Percentiles rank a stretch among this genome's conserved stretches.
These are phyloP conservation scores for Citrus glauca DNA, from an alignment of 345 rosid genomes.

Conservation along the genomic window DNA sequence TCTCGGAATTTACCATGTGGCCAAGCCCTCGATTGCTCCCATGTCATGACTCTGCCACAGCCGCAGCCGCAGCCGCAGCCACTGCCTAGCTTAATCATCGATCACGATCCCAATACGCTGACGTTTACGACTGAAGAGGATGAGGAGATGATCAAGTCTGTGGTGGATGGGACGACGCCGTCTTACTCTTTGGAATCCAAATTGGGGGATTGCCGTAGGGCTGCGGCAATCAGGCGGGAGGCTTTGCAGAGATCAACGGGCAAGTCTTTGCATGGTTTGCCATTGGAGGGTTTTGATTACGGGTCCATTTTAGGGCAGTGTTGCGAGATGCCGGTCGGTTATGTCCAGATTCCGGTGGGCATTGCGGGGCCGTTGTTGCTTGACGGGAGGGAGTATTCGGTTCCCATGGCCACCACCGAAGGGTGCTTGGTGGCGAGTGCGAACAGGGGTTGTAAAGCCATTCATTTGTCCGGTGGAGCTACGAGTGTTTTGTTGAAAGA, in stretches of 20 bases:
- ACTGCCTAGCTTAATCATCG: constrained; percentile 10
- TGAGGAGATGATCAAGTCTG: constrained; percentile 46
- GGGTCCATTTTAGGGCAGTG: constrained; percentile 69
- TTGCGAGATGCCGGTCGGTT: constrained; percentile 78
- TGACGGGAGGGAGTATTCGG: constrained; percentile 50
- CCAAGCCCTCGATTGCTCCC: constrained; percentile 42
- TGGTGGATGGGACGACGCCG: constrained; percentile 46
- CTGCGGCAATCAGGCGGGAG: constrained; percentile 56
- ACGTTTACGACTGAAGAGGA: constrained; percentile 33
- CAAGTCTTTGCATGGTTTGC: constrained; percentile 51
- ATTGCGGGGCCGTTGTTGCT: constrained; percentile 69
- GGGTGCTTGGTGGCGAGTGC: constrained; percentile 76
- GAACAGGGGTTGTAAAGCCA: constrained; percentile 78
- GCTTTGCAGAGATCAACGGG: constrained; percentile 54
- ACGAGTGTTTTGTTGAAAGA: constrained; percentile 44
- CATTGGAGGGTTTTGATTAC: constrained; percentile 64
- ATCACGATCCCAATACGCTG: not conserved
- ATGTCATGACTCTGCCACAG: not conserved
- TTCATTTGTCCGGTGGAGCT: constrained; percentile 57
- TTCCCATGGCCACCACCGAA: constrained; percentile 83
- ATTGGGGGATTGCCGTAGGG: constrained; percentile 60
- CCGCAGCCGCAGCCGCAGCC: not conserved
- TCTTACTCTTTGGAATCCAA: constrained; percentile 60
- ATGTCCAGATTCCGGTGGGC: constrained; percentile 78
- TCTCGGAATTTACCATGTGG: constrained; percentile 38